Percentiles rank a stretch among this genome's conserved stretches.
Conservation (phyloP, 257 asterid species). For the Plantago major region DNA sequence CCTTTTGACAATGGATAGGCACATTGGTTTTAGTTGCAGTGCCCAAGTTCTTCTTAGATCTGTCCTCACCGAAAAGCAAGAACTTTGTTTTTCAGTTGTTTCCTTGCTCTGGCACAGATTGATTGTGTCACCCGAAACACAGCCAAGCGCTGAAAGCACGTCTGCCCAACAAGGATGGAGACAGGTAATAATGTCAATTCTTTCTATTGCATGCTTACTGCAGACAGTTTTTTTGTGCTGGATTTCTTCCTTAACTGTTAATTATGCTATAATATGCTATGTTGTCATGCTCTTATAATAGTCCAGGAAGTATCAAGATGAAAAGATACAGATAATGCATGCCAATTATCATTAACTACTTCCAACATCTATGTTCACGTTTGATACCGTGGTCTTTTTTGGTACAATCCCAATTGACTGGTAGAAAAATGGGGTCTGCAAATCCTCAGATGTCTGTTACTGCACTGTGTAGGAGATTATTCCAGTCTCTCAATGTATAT, state of each 20-base stretch:
- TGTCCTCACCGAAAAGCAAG: conserved; percentile 79
- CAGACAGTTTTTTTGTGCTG: conserved; percentile 2
- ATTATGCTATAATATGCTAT: not conserved
- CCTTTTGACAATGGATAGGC: conserved; percentile 86
- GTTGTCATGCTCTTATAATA: not conserved
- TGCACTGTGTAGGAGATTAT: too few relatives aligned
- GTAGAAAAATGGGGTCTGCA: too few relatives aligned
- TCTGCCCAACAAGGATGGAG: conserved; percentile 99
- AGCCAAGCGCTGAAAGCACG: conserved; percentile 90
- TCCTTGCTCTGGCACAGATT: conserved; percentile 97
- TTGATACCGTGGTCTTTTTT: too few relatives aligned
- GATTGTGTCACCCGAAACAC: conserved; percentile 91
- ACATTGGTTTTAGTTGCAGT: conserved; percentile 78
- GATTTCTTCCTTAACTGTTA: conserved; percentile 9
- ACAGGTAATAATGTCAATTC: conserved; percentile 53
- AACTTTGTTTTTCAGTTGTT: conserved; percentile 91
- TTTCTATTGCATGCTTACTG: not conserved
- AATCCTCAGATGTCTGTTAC: too few relatives aligned
- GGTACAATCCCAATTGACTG: too few relatives aligned
- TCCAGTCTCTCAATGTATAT: too few relatives aligned
- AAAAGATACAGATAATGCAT: not conserved
- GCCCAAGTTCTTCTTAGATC: conserved; percentile 78
- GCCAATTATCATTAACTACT: not conserved
- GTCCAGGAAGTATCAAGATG: not conserved
- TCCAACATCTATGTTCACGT: too few relatives aligned